Conservation (phyloP, 129 eudicot genomes). For the Dittrichia graveolens region DNA sequence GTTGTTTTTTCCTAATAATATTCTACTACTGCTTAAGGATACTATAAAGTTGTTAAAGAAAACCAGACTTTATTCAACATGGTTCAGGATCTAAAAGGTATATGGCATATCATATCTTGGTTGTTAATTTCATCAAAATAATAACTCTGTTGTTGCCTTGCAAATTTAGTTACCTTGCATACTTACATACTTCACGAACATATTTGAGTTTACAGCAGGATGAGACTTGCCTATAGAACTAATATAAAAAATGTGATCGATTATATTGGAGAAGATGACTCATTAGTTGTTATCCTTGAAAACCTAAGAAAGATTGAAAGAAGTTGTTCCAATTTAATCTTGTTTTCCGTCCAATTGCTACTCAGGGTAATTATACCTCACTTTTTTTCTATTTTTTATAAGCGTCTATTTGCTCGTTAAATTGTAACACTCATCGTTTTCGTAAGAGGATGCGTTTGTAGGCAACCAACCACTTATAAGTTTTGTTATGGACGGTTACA, state of each 20-base stretch:
- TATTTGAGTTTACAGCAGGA: conserved; percentile 85
- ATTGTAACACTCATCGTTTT: conserved; percentile 4
- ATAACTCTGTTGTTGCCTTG: neutral
- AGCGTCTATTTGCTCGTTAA: neutral
- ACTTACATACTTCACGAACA: conserved; percentile 53
- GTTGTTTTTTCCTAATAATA: too few species aligned
- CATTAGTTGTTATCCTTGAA: conserved; percentile 69
- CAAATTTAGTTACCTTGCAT: neutral
- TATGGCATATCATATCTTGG: neutral
- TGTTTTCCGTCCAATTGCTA: conserved; percentile 66
- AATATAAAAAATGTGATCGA: conserved; percentile 59
- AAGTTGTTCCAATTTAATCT: conserved; percentile 70
- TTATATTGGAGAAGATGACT: conserved; percentile 80
- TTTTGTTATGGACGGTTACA: conserved; percentile 95
- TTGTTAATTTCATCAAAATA: neutral
- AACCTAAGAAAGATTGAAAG: conserved; percentile 64
- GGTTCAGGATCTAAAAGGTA: conserved; percentile 99
- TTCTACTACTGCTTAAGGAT: conserved; percentile 78
- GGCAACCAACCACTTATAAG: conserved; percentile 81
- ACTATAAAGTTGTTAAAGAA: conserved; percentile 86
- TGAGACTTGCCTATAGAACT: conserved; percentile 54
- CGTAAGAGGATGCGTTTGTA: conserved; percentile 73
- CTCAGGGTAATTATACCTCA: neutral
- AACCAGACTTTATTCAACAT: conserved; percentile 77
- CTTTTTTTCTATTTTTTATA: neutral